phyloP scores from a whole-genome alignment of 1,139 yeast species.

The Kurtzmaniella natalensis region DNA sequence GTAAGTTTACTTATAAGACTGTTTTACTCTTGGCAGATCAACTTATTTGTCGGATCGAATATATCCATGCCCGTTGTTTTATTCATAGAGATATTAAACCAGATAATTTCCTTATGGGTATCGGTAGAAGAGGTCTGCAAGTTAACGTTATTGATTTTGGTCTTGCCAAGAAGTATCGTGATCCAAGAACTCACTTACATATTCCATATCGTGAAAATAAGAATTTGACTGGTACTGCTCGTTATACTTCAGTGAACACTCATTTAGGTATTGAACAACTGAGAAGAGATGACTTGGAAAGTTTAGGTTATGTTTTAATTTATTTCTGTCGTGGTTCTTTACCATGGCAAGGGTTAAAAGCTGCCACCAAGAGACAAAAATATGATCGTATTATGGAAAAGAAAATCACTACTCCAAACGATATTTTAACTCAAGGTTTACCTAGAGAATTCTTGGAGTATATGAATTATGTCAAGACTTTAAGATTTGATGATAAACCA shows the following conservation, averaged over 20 bases:
- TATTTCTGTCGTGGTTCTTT: conserved; percentile 92
- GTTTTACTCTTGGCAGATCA: conserved; percentile 92
- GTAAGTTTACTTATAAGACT: conserved; percentile 90
- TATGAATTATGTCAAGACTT: conserved; percentile 81
- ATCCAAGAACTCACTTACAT: conserved; percentile 92
- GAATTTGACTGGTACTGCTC: conserved; percentile 94
- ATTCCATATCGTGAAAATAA: conserved; percentile 96
- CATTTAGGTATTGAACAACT: conserved; percentile 96
- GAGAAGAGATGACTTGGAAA: conserved; percentile 94
- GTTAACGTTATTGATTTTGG: conserved; percentile 97
- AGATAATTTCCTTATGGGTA: conserved; percentile 95
- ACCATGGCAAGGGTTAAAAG: conserved; percentile 99
- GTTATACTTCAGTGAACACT: conserved; percentile 93
- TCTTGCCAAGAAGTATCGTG: conserved; percentile 91
- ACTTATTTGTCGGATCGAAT: conserved; percentile 88
- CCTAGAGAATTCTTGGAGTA: conserved; percentile 89
- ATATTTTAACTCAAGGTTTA: conserved; percentile 83
- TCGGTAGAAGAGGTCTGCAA: conserved; percentile 91
- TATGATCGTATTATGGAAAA: conserved; percentile 96
- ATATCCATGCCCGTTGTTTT: conserved; percentile 91
- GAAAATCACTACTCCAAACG: conserved; percentile 90
- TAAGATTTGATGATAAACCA: conserved; percentile 94
- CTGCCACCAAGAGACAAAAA: conserved; percentile 94
- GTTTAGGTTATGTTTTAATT: conserved; percentile 90
- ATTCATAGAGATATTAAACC: conserved; percentile 94